phyloP scores from a whole-genome alignment of 2,329 filamentous ascomycete species.

The Magnaporthales sp. region DNA sequence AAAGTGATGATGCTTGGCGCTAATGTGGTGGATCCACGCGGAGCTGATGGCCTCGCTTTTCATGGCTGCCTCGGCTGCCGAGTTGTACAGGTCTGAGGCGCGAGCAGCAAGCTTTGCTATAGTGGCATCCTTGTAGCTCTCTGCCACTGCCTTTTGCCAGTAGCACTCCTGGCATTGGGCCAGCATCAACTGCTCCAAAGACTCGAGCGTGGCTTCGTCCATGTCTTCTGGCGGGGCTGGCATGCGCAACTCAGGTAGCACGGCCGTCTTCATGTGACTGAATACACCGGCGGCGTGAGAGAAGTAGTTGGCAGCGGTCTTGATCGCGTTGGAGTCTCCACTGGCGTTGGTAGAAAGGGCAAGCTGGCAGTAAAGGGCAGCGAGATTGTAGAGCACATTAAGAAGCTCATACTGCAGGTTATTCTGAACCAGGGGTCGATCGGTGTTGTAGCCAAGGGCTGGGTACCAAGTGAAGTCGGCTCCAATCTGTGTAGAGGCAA shows the following conservation, averaged over 20 bases:
- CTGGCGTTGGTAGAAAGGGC: slow-evolving; percentile 66
- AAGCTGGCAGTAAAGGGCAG: slow-evolving; percentile 86
- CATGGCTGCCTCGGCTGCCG: slow-evolving; percentile 76
- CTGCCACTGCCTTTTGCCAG: slow-evolving; percentile 95
- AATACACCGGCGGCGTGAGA: slow-evolving; percentile 81
- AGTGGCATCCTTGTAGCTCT: slow-evolving; percentile 82
- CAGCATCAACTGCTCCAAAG: slow-evolving; percentile 72
- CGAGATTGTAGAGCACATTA: slow-evolving; percentile 89
- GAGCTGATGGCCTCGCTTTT: slow-evolving; percentile 85
- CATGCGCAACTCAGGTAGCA: slow-evolving; percentile 75
- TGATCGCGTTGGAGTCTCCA: slow-evolving; percentile 68
- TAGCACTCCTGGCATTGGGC: slow-evolving; percentile 96
- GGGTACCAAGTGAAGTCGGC: slow-evolving; percentile 97
- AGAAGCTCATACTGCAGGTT: slow-evolving; percentile 76
- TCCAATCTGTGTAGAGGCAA: slow-evolving; percentile 54
- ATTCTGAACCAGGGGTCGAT: slow-evolving; percentile 58
- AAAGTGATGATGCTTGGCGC: slow-evolving; percentile 95
- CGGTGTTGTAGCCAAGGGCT: slow-evolving; percentile 80
- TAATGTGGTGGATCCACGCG: slow-evolving; percentile 97
- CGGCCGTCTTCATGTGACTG: slow-evolving; percentile 62
- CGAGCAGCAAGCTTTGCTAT: slow-evolving; percentile 85
- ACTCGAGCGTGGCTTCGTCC: slow-evolving; percentile 80
- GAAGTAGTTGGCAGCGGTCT: slow-evolving; percentile 82
- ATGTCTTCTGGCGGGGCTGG: slow-evolving; percentile 87
- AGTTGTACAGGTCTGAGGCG: slow-evolving; percentile 83